Base-by-base conservation (phyloP, 176 grass and related monocot genomes). In the Leersia perrieri region DNA sequence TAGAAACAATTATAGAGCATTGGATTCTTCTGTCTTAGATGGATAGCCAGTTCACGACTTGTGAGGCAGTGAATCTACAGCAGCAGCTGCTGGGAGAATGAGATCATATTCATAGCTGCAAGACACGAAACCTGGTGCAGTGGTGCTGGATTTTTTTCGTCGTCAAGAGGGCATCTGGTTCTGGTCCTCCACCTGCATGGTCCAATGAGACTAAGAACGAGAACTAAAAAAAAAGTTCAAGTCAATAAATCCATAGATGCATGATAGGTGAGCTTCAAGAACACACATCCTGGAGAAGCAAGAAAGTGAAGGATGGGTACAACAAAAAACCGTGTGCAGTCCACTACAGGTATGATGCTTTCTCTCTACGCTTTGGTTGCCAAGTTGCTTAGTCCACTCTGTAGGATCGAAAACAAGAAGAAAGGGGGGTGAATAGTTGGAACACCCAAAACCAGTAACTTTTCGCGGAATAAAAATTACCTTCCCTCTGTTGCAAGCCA, bases 81-180 rank as follows among this genome's bases (percentile, higher is more conserved):
- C 49, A 10, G 64, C 29, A 12, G 61, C 23, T 14, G 42, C 41
- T 53, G 25, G 64, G 25, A 79, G 72, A 63, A 41, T 38, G 74
- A 65, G 80, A 47, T 73, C 67, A 12, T 26, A 13, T 36, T 73
- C 67, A 12, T 26, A 13, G 42, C 42, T 78, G 77, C 44, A 64
- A 73, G 80, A 82, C n/a, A n/a, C n/a, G 49, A 71, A 82, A 20
- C 53, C 51, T 23, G 79, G 73, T 32, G 86, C 67, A 49, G 62
- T 23, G 79, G 73, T 32, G 86, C 67, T 62, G 62, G 35, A 86
- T 81, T 81, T 31, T 76, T 51, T 35, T 14, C 11, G 34, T 68
- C 86, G 45, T 60, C 61, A 28, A 16, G n/a, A 29, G 47, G 35
- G 33, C 80, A 11, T 35, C 80, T 15, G 65, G 57, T 63, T 53